A percentile compares a stretch with the other conserved stretches of the same genome.
Conservation (phyloP, 176 grass and related monocot genomes). For the Metroxylon sagu region DNA sequence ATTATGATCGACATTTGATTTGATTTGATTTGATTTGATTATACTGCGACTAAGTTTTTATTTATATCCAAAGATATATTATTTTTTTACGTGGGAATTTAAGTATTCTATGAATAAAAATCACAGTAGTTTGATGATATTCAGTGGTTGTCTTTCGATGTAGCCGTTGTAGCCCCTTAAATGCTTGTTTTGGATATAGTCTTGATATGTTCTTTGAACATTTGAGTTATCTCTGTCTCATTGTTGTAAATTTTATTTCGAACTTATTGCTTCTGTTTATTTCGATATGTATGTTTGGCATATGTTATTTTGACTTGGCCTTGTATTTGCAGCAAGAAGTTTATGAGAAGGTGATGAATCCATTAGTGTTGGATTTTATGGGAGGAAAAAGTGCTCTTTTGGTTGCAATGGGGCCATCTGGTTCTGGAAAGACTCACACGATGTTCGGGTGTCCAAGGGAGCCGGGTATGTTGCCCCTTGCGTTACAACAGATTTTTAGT, state of each 20-base stretch:
- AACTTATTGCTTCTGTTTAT: too few relatives aligned
- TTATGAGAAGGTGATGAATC: conserved; percentile 56
- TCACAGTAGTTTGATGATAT: too few relatives aligned
- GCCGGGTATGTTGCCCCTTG: conserved; percentile 58
- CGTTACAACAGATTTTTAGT: conserved; percentile 44
- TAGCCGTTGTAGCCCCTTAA: too few relatives aligned
- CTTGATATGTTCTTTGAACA: too few relatives aligned
- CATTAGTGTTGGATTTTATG: conserved; percentile 64
- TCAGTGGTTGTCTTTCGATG: too few relatives aligned
- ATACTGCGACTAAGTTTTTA: too few relatives aligned
- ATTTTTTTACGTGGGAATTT: too few relatives aligned
- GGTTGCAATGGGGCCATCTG: conserved; percentile 67
- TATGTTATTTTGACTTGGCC: neutral
- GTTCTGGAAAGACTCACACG: conserved; percentile 85
- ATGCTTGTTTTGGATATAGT: too few relatives aligned
- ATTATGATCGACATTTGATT: neutral
- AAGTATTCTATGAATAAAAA: too few relatives aligned
- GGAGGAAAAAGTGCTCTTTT: conserved; percentile 63
- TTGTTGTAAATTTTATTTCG: too few relatives aligned
- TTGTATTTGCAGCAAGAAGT: conserved; percentile 48
- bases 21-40: neutral
- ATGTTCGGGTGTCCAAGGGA: conserved; percentile 59
- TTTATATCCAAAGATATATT: too few relatives aligned
- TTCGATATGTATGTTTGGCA: neutral
- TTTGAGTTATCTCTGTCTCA: too few relatives aligned